phyloP scores from a whole-genome alignment of 768 basidiomycete species.

The Lactarius sanguifluus region DNA sequence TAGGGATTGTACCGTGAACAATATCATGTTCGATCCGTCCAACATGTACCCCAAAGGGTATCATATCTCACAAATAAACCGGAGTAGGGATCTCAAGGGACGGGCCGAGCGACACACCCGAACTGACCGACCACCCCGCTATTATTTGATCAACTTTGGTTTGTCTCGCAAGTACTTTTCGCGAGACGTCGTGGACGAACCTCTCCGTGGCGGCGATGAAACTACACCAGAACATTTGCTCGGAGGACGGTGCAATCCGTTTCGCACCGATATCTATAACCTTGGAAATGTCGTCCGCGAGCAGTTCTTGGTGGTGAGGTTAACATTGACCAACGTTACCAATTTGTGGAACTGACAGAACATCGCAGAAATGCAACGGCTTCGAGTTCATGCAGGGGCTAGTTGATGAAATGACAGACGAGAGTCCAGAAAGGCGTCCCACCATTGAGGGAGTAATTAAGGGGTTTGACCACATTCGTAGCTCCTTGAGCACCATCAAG shows the following conservation, averaged over 20 bases:
- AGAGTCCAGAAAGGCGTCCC: constrained; percentile 38
- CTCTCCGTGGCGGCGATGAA: constrained; percentile 32
- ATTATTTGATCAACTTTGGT: constrained; percentile 37
- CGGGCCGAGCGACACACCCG: constrained; percentile 29
- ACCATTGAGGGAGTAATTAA: constrained; percentile 24
- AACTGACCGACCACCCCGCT: constrained; percentile 32
- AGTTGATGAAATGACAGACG: constrained; percentile 39
- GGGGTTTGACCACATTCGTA: constrained; percentile 7
- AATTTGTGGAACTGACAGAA: not conserved
- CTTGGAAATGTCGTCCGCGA: constrained; percentile 32
- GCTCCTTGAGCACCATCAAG: constrained; percentile 14
- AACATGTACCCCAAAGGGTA: constrained; percentile 19
- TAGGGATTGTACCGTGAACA: constrained; percentile 21
- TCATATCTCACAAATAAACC: constrained; percentile 12
- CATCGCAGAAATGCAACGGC: constrained; percentile 27
- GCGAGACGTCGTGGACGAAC: constrained; percentile 20
- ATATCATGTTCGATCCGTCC: constrained; percentile 23
- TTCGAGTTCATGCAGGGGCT: constrained; percentile 26
- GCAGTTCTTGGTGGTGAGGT: constrained; percentile 21
- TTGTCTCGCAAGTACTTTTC: constrained; percentile 27
- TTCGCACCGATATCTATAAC: constrained; percentile 32
- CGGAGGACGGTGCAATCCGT: constrained; percentile 28
- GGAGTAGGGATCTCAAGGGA: constrained; percentile 10
- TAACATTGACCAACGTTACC: not conserved
- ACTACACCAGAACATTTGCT: constrained; percentile 31